Evolutionary conservation across 2,329 filamentous ascomycete genomes (phyloP).

Genomic region (Claviceps maximensis): DNA sequence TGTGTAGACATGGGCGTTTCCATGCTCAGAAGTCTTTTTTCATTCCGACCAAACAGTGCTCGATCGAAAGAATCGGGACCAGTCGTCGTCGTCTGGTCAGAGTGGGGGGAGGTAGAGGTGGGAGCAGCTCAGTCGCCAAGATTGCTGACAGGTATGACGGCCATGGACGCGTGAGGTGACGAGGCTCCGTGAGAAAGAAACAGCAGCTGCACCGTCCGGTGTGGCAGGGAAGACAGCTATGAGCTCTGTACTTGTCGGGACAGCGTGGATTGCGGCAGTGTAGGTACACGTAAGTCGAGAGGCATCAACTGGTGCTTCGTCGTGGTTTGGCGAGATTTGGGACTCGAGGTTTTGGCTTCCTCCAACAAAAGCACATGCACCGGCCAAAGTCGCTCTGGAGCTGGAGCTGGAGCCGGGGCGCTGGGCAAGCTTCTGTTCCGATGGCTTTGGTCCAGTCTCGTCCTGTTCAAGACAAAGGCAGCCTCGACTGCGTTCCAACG

Average conservation of each 20-base stretch:
- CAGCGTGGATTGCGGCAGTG: not conserved
- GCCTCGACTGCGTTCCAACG: not conserved
- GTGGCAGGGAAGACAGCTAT: not conserved
- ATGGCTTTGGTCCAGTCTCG: too few relatives aligned
- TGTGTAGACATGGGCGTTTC: constrained; percentile 45
- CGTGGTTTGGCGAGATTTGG: not conserved
- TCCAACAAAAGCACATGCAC: not conserved
- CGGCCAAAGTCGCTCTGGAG: constrained; percentile 7
- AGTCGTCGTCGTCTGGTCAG: not conserved
- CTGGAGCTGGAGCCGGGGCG: not conserved
- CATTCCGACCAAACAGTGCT: constrained; percentile 5
- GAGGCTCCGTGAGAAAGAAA: not conserved
- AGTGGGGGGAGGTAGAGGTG: not conserved
- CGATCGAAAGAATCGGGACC: not conserved
- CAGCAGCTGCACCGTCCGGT: not conserved
- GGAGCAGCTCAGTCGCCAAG: constrained; percentile 8
- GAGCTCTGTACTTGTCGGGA: not conserved
- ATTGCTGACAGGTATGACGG: not conserved
- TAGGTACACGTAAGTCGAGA: not conserved
- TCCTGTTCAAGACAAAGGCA: not conserved
- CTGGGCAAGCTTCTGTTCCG: not conserved
- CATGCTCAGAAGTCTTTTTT: constrained; percentile 29
- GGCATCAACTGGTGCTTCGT: not conserved
- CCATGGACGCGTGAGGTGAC: constrained; percentile 1
- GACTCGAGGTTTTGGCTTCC: not conserved